Conservation (phyloP, 2,329 filamentous ascomycete genomes). For the Ophiostoma triangulosporum region DNA sequence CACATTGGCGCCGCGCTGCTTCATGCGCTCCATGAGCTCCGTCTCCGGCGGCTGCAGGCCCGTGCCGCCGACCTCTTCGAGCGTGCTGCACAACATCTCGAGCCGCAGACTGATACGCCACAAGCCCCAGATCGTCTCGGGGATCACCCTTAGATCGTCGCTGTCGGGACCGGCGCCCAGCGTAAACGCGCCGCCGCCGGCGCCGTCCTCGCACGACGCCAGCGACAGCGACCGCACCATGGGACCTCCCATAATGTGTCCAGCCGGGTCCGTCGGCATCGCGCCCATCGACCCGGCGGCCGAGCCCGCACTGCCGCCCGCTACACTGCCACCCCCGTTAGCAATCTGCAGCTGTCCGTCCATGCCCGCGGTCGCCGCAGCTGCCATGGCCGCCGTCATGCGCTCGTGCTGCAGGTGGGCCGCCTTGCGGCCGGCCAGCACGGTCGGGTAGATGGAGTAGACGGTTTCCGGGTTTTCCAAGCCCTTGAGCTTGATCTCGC, state of each 20-base stretch:
- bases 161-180: constrained; percentile 2
- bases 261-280: background rate
- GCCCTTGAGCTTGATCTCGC: constrained; percentile 88
- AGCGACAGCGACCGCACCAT: background rate
- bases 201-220: background rate
- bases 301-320: background rate
- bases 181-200: background rate
- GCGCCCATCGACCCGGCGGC: background rate
- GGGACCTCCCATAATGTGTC: background rate
- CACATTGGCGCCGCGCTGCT: constrained; percentile 61
- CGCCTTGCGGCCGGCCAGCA: constrained; percentile 66
- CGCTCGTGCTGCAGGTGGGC: constrained; percentile 44
- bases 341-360: background rate
- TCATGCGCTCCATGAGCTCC: constrained; percentile 59
- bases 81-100: constrained; percentile 80
- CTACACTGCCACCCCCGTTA: background rate
- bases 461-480: constrained; percentile 94
- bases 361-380: constrained; percentile 5
- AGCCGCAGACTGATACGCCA: constrained; percentile 82
- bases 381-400: constrained; percentile 17
- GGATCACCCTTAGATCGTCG: constrained; percentile 8
- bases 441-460: constrained; percentile 88
- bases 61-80: constrained; percentile 56
- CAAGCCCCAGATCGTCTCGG: constrained; percentile 73
- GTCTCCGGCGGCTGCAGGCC: constrained; percentile 69